Evolutionary conservation across 495 filamentous ascomycete species (phyloP).

Genomic region (Aspergillus taichungensis): DNA sequence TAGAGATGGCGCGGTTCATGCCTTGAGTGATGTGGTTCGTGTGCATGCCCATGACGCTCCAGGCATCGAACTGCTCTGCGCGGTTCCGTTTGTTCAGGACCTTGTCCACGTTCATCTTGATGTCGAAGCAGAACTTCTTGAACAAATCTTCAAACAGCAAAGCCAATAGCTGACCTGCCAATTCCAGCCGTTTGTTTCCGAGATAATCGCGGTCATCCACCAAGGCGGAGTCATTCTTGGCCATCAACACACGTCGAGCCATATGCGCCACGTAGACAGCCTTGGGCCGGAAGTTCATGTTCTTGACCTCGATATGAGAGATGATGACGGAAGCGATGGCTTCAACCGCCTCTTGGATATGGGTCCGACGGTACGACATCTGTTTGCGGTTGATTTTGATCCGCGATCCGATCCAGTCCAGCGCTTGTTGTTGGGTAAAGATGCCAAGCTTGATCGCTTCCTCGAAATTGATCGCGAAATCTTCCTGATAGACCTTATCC

Average conservation of each 20-base stretch:
- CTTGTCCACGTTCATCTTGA: constrained; percentile 89
- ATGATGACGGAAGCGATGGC: constrained; percentile 85
- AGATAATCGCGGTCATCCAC: constrained; percentile 97
- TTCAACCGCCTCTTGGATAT: constrained; percentile 82
- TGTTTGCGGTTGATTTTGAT: constrained; percentile 74
- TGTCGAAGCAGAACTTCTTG: constrained; percentile 80
- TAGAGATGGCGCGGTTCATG: constrained; percentile 88
- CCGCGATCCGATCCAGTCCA: constrained; percentile 78
- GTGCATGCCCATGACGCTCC: constrained; percentile 63
- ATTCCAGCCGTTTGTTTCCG: constrained; percentile 90
- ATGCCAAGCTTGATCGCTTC: constrained; percentile 73
- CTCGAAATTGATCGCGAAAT: constrained; percentile 90
- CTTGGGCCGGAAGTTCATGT: constrained; percentile 89
- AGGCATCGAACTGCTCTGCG: constrained; percentile 77
- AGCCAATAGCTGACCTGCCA: constrained; percentile 91
- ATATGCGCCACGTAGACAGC: constrained; percentile 94
- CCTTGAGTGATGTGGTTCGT: constrained; percentile 77
- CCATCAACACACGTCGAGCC: constrained; percentile 89
- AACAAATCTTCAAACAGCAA: constrained; percentile 95
- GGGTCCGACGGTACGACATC: constrained; percentile 49
- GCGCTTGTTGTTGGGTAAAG: constrained; percentile 85
- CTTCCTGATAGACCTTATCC: constrained; percentile 81
- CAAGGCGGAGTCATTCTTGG: constrained; percentile 73
- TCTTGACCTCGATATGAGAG: constrained; percentile 83
- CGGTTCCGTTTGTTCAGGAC: constrained; percentile 83